A percentile compares a stretch with the other conserved stretches of the same genome.
phyloP scores from a whole-genome alignment of 2,329 filamentous ascomycete genomes.

The Trichoderma pleuroti region DNA sequence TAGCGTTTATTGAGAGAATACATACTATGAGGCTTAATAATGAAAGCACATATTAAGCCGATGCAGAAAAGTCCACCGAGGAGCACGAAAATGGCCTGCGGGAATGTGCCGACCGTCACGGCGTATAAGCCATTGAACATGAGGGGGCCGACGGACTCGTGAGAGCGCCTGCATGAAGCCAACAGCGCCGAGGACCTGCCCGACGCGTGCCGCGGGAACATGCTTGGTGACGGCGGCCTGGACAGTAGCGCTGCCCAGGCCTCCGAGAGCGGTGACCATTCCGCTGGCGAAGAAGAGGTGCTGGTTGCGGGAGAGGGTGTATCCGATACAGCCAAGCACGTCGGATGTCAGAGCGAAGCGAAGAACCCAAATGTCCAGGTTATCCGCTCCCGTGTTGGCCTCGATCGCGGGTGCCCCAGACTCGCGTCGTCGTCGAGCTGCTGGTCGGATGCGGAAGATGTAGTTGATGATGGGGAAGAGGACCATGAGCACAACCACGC shows the following conservation, averaged over 20 bases:
- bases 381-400: slow-evolving; percentile 67
- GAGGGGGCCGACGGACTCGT: slow-evolving; percentile 70
- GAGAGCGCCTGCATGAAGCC: slow-evolving; percentile 82
- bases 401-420: slow-evolving; percentile 39
- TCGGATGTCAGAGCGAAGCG: slow-evolving; percentile 74
- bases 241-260: slow-evolving; percentile 79
- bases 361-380: slow-evolving; percentile 73
- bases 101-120: slow-evolving; percentile 70
- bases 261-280: slow-evolving; percentile 71
- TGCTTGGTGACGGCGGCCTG: slow-evolving; percentile 88
- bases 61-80: slow-evolving; percentile 63
- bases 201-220: slow-evolving; percentile 75
- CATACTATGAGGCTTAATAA: slow-evolving; percentile 69
- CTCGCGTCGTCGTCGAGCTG: slow-evolving; percentile 39
- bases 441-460: slow-evolving; percentile 59
- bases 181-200: slow-evolving; percentile 82
- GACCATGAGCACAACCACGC: slow-evolving; percentile 71
- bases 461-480: slow-evolving; percentile 76
- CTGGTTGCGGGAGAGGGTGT: slow-evolving; percentile 60
- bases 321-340: slow-evolving; percentile 70
- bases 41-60: slow-evolving; percentile 63
- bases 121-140: slow-evolving; percentile 86
- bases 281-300: slow-evolving; percentile 68
- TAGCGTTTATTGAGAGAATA: background rate
- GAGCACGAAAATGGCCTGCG: slow-evolving; percentile 80